phyloP scores from a whole-genome alignment of 352 stramenopile genomes.

The Globisporangium perplexum region DNA sequence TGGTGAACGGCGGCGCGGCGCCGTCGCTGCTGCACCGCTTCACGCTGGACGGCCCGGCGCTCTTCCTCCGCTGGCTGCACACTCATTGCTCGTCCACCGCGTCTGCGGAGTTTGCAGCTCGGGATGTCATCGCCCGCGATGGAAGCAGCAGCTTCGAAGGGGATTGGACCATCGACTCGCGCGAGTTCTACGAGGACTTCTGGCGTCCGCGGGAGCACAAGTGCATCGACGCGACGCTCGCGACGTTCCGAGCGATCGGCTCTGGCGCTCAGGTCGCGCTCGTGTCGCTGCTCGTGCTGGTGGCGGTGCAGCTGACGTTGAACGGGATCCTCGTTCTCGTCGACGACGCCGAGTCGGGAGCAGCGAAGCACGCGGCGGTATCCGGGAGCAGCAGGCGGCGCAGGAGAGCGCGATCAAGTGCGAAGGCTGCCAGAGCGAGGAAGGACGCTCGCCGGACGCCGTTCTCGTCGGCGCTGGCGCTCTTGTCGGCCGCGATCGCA shows the following conservation, averaged over 20 bases:
- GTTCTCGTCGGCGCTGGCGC: not conserved
- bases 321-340: slow-evolving; percentile 5
- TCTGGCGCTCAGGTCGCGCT: not conserved
- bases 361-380: not conserved
- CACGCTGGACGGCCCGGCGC: slow-evolving; percentile 33
- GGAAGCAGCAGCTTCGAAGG: not conserved
- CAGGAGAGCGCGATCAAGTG: not conserved
- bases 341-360: not conserved
- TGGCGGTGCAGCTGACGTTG: slow-evolving; percentile 7
- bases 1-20: slow-evolving; percentile 33
- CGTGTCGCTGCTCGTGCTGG: slow-evolving; percentile 3
- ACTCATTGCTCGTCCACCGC: slow-evolving; percentile 13
- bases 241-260: slow-evolving; percentile 3
- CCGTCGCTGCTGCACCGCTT: slow-evolving; percentile 48
- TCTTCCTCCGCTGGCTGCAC: slow-evolving; percentile 38
- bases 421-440: not conserved
- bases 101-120: not conserved
- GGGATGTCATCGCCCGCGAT: not conserved
- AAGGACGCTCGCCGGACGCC: not conserved
- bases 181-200: slow-evolving; percentile 31
- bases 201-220: slow-evolving; percentile 5
- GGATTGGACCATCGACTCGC: slow-evolving; percentile 13
- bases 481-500: slow-evolving; percentile 5
- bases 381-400: not conserved
- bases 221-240: slow-evolving; percentile 9